Evolutionary conservation across 495 filamentous ascomycete genomes (phyloP).

Genomic region (Margaritispora aquatica): DNA sequence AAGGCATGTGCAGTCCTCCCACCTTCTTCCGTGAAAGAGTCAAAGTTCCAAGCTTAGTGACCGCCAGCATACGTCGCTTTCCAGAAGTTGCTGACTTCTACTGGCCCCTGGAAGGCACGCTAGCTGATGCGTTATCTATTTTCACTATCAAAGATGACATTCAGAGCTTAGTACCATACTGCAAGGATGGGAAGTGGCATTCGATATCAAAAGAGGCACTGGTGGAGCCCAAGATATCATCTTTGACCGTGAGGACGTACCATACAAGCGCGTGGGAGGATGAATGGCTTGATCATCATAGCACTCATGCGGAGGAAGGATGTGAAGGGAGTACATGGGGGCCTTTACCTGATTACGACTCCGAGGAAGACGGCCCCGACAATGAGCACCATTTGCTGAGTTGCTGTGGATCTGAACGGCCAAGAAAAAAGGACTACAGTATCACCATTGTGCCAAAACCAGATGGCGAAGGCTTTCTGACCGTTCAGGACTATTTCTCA

Average conservation of each 20-base stretch:
- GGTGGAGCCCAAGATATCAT: slow-evolving; percentile 24
- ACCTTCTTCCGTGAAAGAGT: no score
- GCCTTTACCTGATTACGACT: slow-evolving; percentile 19
- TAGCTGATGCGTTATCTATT: no score
- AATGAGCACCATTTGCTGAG: slow-evolving; percentile 10
- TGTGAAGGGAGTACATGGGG: slow-evolving; percentile 13
- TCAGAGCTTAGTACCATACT: no score
- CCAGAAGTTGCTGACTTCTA: no score
- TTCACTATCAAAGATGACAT: no score
- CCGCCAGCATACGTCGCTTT: no score
- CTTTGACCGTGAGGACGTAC: slow-evolving; percentile 9
- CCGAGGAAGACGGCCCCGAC: slow-evolving; percentile 16
- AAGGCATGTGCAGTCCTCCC: no score
- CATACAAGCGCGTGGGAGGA: slow-evolving; percentile 21
- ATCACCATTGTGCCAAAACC: background rate
- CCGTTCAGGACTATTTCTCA: slow-evolving; percentile 23
- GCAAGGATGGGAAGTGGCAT: slow-evolving; percentile 19
- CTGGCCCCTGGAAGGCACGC: no score
- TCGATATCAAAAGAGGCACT: slow-evolving; percentile 16
- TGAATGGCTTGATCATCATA: slow-evolving; percentile 11
- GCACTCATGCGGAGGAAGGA: slow-evolving; percentile 2
- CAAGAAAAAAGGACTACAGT: slow-evolving; percentile 11
- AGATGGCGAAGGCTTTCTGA: slow-evolving; percentile 16
- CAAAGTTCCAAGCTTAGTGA: no score
- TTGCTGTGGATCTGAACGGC: slow-evolving; percentile 20